These are phyloP conservation scores for Colletotrichum neosansevieriae DNA, from an alignment of 2,329 filamentous ascomycete genomes.

Conservation along the genomic window DNA sequence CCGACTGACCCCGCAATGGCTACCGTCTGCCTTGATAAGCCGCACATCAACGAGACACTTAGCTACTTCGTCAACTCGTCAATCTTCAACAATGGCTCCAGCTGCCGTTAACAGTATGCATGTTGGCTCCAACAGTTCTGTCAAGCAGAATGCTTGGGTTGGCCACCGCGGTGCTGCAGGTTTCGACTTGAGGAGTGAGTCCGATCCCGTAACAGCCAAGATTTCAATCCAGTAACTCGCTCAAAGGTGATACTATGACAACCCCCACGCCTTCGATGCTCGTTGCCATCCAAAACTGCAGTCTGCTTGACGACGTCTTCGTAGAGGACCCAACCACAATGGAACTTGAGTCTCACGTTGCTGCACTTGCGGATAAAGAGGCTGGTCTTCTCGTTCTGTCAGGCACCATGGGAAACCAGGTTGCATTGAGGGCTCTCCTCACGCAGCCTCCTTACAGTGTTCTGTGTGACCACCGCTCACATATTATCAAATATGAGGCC, in stretches of 20 bases:
- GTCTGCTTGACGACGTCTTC: conserved; percentile 87
- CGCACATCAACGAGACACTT: neutral
- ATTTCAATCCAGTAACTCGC: neutral
- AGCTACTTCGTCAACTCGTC: neutral
- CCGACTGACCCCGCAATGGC: conserved; percentile 28
- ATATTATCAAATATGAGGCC: conserved; percentile 78
- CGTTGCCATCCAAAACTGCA: conserved; percentile 77
- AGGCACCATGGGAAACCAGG: conserved; percentile 95
- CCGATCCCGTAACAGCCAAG: neutral
- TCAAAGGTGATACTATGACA: conserved; percentile 69
- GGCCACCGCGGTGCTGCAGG: conserved; percentile 53
- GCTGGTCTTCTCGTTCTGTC: conserved; percentile 85
- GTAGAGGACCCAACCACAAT: conserved; percentile 83
- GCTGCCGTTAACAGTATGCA: neutral
- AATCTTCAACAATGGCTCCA: conserved; percentile 19
- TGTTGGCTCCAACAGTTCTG: neutral
- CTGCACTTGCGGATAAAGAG: conserved; percentile 79
- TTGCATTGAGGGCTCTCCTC: conserved; percentile 83
- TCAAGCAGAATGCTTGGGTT: conserved; percentile 48
- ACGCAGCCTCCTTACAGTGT: conserved; percentile 84
- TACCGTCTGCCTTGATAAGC: neutral
- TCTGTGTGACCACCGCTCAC: conserved; percentile 81
- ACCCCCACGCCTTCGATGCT: conserved; percentile 87
- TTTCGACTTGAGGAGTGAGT: conserved; percentile 56
- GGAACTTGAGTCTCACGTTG: conserved; percentile 80